phyloP scores from a whole-genome alignment of 768 basidiomycete genomes.

The Boletus patriciae region DNA sequence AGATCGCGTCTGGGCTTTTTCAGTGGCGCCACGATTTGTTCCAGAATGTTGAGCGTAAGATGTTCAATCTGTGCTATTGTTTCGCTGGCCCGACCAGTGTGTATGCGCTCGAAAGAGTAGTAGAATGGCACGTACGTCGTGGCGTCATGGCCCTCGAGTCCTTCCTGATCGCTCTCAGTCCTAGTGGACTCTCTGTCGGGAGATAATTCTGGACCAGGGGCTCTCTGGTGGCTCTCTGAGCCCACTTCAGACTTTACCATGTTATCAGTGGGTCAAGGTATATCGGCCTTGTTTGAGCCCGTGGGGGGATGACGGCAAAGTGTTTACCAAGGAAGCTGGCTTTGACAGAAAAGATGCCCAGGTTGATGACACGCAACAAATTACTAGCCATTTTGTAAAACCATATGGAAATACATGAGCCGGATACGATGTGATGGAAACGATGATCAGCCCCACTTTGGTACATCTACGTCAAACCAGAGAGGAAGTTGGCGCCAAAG shows the following conservation, averaged over 20 bases:
- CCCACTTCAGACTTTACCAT: not conserved
- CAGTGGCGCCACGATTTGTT: conserved; percentile 29
- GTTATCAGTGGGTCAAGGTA: not conserved
- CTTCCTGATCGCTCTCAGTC: conserved; percentile 17
- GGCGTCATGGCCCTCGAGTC: not conserved
- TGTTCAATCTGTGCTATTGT: conserved; percentile 30
- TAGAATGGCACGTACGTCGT: conserved; percentile 6
- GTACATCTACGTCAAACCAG: conserved; percentile 63
- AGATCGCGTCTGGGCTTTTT: conserved; percentile 2
- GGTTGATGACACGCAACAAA: not conserved
- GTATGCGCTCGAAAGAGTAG: not conserved
- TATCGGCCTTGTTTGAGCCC: not conserved
- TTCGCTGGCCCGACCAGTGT: conserved; percentile 18
- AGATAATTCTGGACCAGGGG: not conserved
- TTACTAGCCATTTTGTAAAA: not conserved
- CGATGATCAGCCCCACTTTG: conserved; percentile 35
- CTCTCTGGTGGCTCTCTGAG: not conserved
- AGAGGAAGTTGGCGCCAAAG: conserved; percentile 63
- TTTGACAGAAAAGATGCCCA: not conserved
- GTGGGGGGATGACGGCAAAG: not conserved
- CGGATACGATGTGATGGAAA: not conserved
- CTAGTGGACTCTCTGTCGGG: not conserved
- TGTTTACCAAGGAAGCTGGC: not conserved
- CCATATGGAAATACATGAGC: conserved; percentile 16
- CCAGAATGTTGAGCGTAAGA: conserved; percentile 32